These are phyloP conservation scores for Coniochaeta prunicola DNA, from an alignment of 2,329 filamentous ascomycete genomes.

Conservation along the genomic window DNA sequence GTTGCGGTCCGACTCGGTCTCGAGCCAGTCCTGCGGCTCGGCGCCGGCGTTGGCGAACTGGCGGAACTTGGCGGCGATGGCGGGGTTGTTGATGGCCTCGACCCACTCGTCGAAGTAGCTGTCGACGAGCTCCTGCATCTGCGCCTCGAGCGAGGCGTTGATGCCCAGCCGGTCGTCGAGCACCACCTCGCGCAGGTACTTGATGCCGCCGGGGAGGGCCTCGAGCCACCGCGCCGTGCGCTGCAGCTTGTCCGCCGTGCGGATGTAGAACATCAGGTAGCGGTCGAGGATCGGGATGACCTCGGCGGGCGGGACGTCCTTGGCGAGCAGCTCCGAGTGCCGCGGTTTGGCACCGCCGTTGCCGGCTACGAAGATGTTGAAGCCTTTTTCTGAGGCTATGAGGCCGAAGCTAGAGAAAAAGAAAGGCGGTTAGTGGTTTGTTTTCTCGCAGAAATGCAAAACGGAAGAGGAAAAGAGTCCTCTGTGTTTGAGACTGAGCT, in stretches of 20 bases:
- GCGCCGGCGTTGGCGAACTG: constrained; percentile 74
- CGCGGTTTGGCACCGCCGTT: constrained; percentile 82
- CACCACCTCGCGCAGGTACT: constrained; percentile 75
- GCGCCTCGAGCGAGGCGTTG: constrained; percentile 72
- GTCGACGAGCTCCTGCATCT: constrained; percentile 81
- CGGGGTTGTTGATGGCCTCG: constrained; percentile 65
- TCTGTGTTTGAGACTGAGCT: constrained; percentile 24
- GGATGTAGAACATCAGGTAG: constrained; percentile 90
- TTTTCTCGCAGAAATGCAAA: background rate
- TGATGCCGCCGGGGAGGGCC: constrained; percentile 72
- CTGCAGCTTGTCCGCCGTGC: constrained; percentile 84
- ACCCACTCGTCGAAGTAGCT: constrained; percentile 91
- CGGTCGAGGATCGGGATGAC: constrained; percentile 80
- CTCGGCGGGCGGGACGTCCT: constrained; percentile 77
- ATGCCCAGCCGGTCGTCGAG: constrained; percentile 83
- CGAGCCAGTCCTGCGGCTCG: constrained; percentile 62
- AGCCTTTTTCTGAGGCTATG: constrained; percentile 87
- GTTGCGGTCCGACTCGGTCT: constrained; percentile 63
- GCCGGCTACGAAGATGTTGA: constrained; percentile 85
- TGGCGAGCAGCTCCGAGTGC: constrained; percentile 76
- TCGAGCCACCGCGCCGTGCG: constrained; percentile 86
- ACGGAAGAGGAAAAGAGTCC: background rate
- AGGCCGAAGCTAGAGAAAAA: constrained; percentile 61
- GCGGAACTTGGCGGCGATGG: constrained; percentile 60
- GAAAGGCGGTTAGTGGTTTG: background rate